phyloP scores from a whole-genome alignment of 2,329 filamentous ascomycete genomes.

The Cladosporium colombiae region DNA sequence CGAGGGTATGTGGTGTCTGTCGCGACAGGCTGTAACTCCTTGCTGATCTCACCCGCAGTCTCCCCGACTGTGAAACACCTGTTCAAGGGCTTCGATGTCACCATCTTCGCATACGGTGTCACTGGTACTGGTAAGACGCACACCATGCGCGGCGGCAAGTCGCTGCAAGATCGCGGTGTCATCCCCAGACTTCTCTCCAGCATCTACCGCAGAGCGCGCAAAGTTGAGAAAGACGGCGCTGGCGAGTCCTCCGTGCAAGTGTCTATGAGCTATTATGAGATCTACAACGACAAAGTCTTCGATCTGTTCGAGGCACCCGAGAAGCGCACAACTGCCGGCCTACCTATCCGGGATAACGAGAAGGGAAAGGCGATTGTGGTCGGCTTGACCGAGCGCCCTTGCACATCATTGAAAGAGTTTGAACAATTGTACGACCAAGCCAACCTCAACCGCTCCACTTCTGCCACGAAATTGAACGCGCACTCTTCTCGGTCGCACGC shows the following conservation, averaged over 20 bases:
- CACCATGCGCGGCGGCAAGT: slow-evolving; percentile 74
- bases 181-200: slow-evolving; percentile 99
- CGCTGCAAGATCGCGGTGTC: slow-evolving; percentile 87
- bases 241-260: slow-evolving; percentile 83
- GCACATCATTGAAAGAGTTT: slow-evolving; percentile 82
- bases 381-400: slow-evolving; percentile 84
- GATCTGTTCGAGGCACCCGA: slow-evolving; percentile 81
- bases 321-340: slow-evolving; percentile 74
- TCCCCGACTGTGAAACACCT: slow-evolving; percentile 87
- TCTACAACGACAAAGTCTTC: slow-evolving; percentile 98
- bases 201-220: slow-evolving; percentile 73
- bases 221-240: slow-evolving; percentile 74
- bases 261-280: slow-evolving; percentile 92
- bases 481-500: slow-evolving; percentile 97
- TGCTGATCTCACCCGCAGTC: slow-evolving; percentile 56
- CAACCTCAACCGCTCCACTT: slow-evolving; percentile 93
- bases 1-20: slow-evolving; percentile 65
- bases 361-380: slow-evolving; percentile 90
- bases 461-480: slow-evolving; percentile 96
- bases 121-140: slow-evolving; percentile 99
- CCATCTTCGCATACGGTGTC: slow-evolving; percentile 96
- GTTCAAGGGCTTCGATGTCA: slow-evolving; percentile 98
- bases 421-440: slow-evolving; percentile 99
- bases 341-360: slow-evolving; percentile 92
- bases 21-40: background rate